Conservation (phyloP, 495 filamentous ascomycete species). For the Talaromyces ruber region DNA sequence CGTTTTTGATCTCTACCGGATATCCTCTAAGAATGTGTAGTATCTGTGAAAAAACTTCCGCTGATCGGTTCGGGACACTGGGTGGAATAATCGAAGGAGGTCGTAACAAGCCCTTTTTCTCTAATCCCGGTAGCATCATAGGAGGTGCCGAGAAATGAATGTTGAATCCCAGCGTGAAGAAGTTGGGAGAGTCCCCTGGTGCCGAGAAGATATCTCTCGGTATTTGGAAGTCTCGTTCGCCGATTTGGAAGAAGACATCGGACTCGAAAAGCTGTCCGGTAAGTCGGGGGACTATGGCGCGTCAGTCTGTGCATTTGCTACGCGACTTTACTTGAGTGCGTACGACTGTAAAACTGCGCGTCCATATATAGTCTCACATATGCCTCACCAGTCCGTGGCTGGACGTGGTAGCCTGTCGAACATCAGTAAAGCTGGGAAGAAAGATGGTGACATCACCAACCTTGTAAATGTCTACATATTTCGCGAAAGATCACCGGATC, state of each 20-base stretch:
- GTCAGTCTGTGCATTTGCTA: neutral
- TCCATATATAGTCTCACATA: conserved; percentile 92
- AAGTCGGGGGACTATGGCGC: conserved; percentile 63
- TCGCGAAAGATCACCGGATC: conserved; percentile 86
- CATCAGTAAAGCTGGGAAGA: conserved; percentile 1
- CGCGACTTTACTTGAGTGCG: conserved; percentile 11
- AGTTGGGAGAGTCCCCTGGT: conserved; percentile 87
- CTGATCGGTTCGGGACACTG: conserved; percentile 67
- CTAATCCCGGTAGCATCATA: conserved; percentile 80
- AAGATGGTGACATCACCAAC: conserved; percentile 17
- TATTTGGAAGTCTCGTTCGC: conserved; percentile 77
- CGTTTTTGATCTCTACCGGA: conserved; percentile 65
- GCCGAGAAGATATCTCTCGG: conserved; percentile 78
- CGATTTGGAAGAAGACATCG: conserved; percentile 85
- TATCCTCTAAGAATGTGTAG: conserved; percentile 87
- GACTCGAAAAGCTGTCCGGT: conserved; percentile 92
- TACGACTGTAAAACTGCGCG: conserved; percentile 88
- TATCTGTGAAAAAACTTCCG: conserved; percentile 72
- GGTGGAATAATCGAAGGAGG: conserved; percentile 83
- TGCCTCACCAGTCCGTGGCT: conserved; percentile 72
- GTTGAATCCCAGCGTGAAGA: conserved; percentile 88
- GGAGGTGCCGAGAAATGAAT: conserved; percentile 76
- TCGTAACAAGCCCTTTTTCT: conserved; percentile 71
- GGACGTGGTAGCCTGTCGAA: conserved; percentile 66
- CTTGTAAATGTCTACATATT: conserved; percentile 87